A percentile compares a stretch with the other conserved stretches of the same genome.
Evolutionary conservation across 805 yeast genomes (phyloP).

Genomic region (Wickerhamiella parazyma): DNA sequence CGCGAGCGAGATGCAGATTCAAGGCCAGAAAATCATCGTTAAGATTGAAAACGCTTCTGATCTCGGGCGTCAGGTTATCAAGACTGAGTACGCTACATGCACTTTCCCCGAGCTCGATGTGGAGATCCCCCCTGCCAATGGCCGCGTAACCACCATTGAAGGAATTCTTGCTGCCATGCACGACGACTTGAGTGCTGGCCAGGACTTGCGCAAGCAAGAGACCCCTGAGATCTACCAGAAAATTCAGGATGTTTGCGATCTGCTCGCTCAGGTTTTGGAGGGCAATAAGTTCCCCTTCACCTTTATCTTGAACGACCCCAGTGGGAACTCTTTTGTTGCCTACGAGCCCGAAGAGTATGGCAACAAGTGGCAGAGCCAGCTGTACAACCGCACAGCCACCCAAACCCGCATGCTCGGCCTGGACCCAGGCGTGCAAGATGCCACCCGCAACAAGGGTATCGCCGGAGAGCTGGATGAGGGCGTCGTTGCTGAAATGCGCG

Average conservation of each 20-base stretch:
- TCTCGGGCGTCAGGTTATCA: slow-evolving; percentile 80
- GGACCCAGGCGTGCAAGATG: slow-evolving; percentile 17
- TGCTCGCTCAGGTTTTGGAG: slow-evolving; percentile 44
- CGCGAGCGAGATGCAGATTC: slow-evolving; percentile 83
- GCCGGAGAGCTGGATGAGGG: slow-evolving; percentile 46
- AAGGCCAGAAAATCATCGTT: slow-evolving; percentile 63
- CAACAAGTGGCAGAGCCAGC: slow-evolving; percentile 79
- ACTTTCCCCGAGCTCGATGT: slow-evolving; percentile 73
- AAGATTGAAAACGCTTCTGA: slow-evolving; percentile 58
- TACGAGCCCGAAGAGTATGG: slow-evolving; percentile 53
- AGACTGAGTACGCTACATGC: slow-evolving; percentile 73
- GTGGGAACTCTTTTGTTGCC: slow-evolving; percentile 96
- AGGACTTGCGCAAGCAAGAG: slow-evolving; percentile 55
- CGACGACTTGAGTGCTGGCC: slow-evolving; percentile 67
- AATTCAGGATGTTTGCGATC: slow-evolving; percentile 52
- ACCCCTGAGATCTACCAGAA: slow-evolving; percentile 68
- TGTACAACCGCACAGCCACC: slow-evolving; percentile 72
- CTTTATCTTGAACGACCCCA: slow-evolving; percentile 74
- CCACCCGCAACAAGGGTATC: slow-evolving; percentile 34
- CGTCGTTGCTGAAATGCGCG: slow-evolving; percentile 61
- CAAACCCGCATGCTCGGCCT: slow-evolving; percentile 80
- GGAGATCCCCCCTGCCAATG: slow-evolving; percentile 91
- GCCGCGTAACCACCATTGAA: slow-evolving; percentile 85
- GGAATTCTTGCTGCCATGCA: slow-evolving; percentile 77
- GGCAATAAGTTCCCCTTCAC: slow-evolving; percentile 70